Conservation (phyloP, 148 eudicot species). For the Vaccinium macrocarpon region DNA sequence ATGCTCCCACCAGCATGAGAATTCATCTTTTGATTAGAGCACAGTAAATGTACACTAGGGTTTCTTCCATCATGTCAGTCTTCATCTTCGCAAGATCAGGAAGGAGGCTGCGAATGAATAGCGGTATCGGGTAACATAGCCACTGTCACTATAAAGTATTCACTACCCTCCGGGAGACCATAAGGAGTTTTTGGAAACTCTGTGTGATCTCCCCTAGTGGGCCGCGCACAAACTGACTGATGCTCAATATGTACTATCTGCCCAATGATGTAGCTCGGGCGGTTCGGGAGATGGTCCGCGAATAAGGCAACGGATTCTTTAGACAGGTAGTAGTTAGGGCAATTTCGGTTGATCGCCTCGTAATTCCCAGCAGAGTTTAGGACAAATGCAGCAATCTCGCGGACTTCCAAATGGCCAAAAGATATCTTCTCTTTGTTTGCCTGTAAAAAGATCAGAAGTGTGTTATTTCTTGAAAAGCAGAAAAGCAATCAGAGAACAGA, state of each 20-base stretch:
- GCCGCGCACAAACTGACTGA: slow-evolving; percentile 44
- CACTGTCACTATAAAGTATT: slow-evolving; percentile 76
- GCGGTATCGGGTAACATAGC: slow-evolving; percentile 83
- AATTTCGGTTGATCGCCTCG: slow-evolving; percentile 83
- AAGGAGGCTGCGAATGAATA: slow-evolving; percentile 67
- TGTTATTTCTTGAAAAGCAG: neutral
- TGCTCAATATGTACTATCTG: slow-evolving; percentile 93
- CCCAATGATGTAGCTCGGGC: slow-evolving; percentile 75
- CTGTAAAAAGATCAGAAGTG: slow-evolving; percentile 34
- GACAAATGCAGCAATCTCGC: slow-evolving; percentile 90
- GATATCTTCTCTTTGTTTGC: slow-evolving; percentile 93
- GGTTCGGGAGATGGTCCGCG: slow-evolving; percentile 63
- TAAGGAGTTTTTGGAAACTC: slow-evolving; percentile 45
- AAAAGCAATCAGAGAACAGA: neutral
- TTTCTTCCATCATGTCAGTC: slow-evolving; percentile 76
- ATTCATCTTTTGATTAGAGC: neutral
- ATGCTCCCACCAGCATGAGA: slow-evolving; percentile 18
- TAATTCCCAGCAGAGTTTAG: slow-evolving; percentile 73
- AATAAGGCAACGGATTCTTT: slow-evolving; percentile 90
- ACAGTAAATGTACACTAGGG: slow-evolving; percentile 31
- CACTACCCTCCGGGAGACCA: slow-evolving; percentile 71
- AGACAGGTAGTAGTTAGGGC: slow-evolving; percentile 77
- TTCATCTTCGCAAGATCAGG: slow-evolving; percentile 64
- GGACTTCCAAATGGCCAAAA: slow-evolving; percentile 75
- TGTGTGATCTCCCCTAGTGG: slow-evolving; percentile 26